Evolutionary conservation across 768 basidiomycete genomes (phyloP).

Genomic region (Calocybe indica): DNA sequence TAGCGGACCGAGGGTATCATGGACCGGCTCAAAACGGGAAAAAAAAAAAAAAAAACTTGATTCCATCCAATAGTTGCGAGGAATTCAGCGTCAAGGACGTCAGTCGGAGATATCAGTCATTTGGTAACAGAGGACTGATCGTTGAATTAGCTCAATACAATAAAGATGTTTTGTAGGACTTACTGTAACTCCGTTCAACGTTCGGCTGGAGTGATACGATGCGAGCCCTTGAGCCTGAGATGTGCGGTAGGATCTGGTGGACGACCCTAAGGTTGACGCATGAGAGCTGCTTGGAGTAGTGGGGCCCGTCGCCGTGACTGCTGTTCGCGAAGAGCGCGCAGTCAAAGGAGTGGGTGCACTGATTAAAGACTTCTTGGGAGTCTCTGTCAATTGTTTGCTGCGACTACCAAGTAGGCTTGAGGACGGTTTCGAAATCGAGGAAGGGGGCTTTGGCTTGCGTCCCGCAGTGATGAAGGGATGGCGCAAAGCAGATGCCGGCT

Average conservation of each 20-base stretch:
- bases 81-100: slow-evolving; percentile 12
- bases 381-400: slow-evolving; percentile 51
- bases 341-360: slow-evolving; percentile 85
- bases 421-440: slow-evolving; percentile 46
- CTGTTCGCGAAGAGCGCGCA: slow-evolving; percentile 62
- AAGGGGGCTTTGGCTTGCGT: slow-evolving; percentile 43
- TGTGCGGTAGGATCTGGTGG: slow-evolving; percentile 60
- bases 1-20: slow-evolving; percentile 34
- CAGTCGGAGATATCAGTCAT: slow-evolving; percentile 20
- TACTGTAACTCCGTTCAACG: slow-evolving; percentile 66
- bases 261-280: slow-evolving; percentile 49
- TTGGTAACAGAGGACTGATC: slow-evolving; percentile 35
- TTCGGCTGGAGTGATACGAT: slow-evolving; percentile 71
- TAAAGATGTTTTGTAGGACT: slow-evolving; percentile 20
- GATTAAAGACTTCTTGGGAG: slow-evolving; percentile 87
- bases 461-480: slow-evolving; percentile 83
- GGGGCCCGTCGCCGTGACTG: slow-evolving; percentile 38
- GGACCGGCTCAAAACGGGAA: slow-evolving; percentile 27
- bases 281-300: slow-evolving; percentile 57
- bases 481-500: slow-evolving; percentile 87
- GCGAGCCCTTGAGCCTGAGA: slow-evolving; percentile 67
- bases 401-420: slow-evolving; percentile 50
- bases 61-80: slow-evolving; percentile 12
- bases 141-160: slow-evolving; percentile 7
- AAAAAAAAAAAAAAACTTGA: slow-evolving; percentile 14